These are phyloP conservation scores for Yamadazyma paraphyllophila DNA, from an alignment of 805 yeast genomes.

Conservation along the genomic window DNA sequence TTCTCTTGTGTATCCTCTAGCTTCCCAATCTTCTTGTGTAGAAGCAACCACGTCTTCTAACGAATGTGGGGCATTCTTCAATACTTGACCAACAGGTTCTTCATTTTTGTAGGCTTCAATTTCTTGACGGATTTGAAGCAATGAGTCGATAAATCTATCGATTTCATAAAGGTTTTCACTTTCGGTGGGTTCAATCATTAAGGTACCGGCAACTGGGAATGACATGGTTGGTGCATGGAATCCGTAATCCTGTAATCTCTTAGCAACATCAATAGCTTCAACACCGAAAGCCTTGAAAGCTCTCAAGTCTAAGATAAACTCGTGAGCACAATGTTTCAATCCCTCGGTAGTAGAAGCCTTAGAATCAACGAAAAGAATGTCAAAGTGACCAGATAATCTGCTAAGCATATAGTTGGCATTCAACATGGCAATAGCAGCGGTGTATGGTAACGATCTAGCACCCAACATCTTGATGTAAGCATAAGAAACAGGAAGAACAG, in stretches of 20 bases:
- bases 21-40: slow-evolving; percentile 65
- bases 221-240: slow-evolving; percentile 99
- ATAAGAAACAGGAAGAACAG: slow-evolving; percentile 90
- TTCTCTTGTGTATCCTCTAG: slow-evolving; percentile 86
- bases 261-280: slow-evolving; percentile 96
- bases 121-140: slow-evolving; percentile 80
- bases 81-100: slow-evolving; percentile 61
- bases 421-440: slow-evolving; percentile 87
- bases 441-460: slow-evolving; percentile 72
- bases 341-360: slow-evolving; percentile 34
- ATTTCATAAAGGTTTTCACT: slow-evolving; percentile 85
- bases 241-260: slow-evolving; percentile 95
- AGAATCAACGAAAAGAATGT: slow-evolving; percentile 69
- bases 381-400: slow-evolving; percentile 66
- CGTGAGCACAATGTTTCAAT: slow-evolving; percentile 88
- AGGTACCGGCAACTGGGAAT: slow-evolving; percentile 96
- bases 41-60: slow-evolving; percentile 70
- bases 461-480: slow-evolving; percentile 96
- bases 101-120: slow-evolving; percentile 70
- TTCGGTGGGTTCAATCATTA: slow-evolving; percentile 98
- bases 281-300: slow-evolving; percentile 76
- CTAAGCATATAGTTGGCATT: slow-evolving; percentile 96
- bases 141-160: slow-evolving; percentile 85
- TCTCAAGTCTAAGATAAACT: slow-evolving; percentile 89
- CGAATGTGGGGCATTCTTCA: slow-evolving; percentile 92